A percentile compares a stretch with the other conserved stretches of the same genome.
Conservation (phyloP, 805 yeast species). For the Saturnispora zaruensis region DNA sequence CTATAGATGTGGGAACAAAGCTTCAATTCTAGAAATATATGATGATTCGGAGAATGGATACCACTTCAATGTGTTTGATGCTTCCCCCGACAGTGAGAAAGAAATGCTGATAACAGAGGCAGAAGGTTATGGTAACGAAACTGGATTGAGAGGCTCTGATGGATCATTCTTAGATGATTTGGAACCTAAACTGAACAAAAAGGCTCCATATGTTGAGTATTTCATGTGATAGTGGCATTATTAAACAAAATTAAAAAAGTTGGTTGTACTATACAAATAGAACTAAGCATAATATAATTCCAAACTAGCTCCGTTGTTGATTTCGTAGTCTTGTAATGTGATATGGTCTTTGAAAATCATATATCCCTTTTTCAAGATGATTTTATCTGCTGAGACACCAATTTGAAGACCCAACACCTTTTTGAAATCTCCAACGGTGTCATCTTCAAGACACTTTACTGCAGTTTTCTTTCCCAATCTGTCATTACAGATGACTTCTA, state of each 20-base stretch:
- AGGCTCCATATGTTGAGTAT: conserved; percentile 35
- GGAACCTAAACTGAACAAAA: conserved; percentile 21
- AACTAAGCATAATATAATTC: conserved; percentile 66
- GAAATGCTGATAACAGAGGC: conserved; percentile 36
- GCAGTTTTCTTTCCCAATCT: conserved; percentile 79
- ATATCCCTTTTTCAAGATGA: conserved; percentile 78
- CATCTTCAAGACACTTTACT: conserved; percentile 82
- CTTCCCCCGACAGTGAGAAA: conserved; percentile 86
- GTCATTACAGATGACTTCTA: conserved; percentile 66
- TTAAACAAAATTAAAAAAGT: neutral
- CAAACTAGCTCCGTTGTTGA: conserved; percentile 79
- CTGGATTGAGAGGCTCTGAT: neutral
- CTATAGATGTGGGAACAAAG: conserved; percentile 93
- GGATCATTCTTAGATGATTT: conserved; percentile 12
- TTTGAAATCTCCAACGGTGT: conserved; percentile 85
- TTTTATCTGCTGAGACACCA: conserved; percentile 60
- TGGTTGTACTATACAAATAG: neutral
- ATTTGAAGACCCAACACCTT: conserved; percentile 73
- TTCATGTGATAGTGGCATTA: conserved; percentile 25
- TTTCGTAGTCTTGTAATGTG: conserved; percentile 86
- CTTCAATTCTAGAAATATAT: conserved; percentile 84
- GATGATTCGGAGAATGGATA: conserved; percentile 48
- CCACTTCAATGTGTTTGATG: conserved; percentile 86
- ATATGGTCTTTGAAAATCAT: conserved; percentile 83
- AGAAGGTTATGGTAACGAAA: neutral